These are phyloP conservation scores for Avena sativa DNA, from an alignment of 176 grass and related monocot genomes.

Conservation along the genomic window DNA sequence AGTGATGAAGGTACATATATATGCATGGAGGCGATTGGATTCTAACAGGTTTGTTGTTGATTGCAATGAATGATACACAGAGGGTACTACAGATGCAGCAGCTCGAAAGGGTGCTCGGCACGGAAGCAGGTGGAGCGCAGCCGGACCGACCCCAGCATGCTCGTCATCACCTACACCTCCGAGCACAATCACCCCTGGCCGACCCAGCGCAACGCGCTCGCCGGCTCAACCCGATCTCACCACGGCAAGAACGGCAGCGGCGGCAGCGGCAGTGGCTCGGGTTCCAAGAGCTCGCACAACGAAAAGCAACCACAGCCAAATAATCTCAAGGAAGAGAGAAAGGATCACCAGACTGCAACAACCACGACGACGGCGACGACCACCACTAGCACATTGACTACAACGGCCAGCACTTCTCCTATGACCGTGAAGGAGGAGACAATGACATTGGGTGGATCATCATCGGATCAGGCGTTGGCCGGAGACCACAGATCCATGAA, in stretches of 20 bases:
- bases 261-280: conserved; percentile 49
- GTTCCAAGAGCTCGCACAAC: conserved; percentile 60
- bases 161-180: conserved; percentile 96
- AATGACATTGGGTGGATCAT: conserved; percentile 38
- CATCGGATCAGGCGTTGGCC: conserved; percentile 47
- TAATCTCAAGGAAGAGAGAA: conserved; percentile 63
- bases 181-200: conserved; percentile 99
- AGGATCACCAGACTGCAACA: conserved; percentile 35
- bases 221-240: conserved; percentile 82
- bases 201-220: conserved; percentile 92
- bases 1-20: neutral
- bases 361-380: conserved; percentile 18
- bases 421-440: conserved; percentile 52
- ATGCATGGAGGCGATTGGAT: conserved; percentile 12
- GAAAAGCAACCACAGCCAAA: conserved; percentile 46
- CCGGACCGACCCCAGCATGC: conserved; percentile 91
- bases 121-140: conserved; percentile 98
- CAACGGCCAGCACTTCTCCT: conserved; percentile 23
- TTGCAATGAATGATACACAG: conserved; percentile 57
- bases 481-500: conserved; percentile 50
- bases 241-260: conserved; percentile 57
- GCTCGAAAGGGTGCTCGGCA: conserved; percentile 95
- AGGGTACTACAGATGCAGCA: conserved; percentile 99
- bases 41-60: conserved; percentile 44
- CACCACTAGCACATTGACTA: conserved; percentile 28